Conservation (phyloP, 1,284 basidiomycete species). For the Ustilago cynodontis region DNA sequence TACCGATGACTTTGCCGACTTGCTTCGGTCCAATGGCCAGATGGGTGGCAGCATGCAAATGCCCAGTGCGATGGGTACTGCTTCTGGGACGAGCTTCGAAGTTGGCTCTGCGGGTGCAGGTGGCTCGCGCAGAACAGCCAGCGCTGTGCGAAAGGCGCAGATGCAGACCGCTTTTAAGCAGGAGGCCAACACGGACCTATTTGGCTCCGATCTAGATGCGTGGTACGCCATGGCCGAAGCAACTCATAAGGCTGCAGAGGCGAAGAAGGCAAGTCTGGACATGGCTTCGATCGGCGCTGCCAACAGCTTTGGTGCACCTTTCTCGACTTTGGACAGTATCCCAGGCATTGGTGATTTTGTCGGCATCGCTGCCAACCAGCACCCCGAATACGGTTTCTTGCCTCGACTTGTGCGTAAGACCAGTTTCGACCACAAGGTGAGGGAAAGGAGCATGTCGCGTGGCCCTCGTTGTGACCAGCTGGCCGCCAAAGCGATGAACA, state of each 20-base stretch:
- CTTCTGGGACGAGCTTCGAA: slow-evolving; percentile 16
- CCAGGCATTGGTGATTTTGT: slow-evolving; percentile 67
- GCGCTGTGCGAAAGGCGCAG: slow-evolving; percentile 45
- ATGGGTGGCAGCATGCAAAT: slow-evolving; percentile 12
- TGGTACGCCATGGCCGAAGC: slow-evolving; percentile 37
- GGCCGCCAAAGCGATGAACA: slow-evolving; percentile 45
- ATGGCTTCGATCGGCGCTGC: slow-evolving; percentile 64
- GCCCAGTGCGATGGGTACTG: slow-evolving; percentile 11
- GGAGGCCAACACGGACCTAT: slow-evolving; percentile 62
- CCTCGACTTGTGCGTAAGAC: slow-evolving; percentile 68
- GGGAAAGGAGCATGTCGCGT: slow-evolving; percentile 63
- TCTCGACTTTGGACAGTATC: slow-evolving; percentile 65
- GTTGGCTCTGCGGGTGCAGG: slow-evolving; percentile 21
- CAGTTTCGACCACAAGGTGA: slow-evolving; percentile 69
- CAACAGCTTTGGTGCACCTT: slow-evolving; percentile 55
- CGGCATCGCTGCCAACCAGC: slow-evolving; percentile 65
- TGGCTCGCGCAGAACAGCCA: slow-evolving; percentile 28
- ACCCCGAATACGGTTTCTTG: slow-evolving; percentile 69
- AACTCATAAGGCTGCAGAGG: slow-evolving; percentile 20
- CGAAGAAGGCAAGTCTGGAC: slow-evolving; percentile 52
- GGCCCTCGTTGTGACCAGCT: slow-evolving; percentile 52
- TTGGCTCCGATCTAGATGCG: slow-evolving; percentile 50
- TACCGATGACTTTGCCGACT: slow-evolving; percentile 36
- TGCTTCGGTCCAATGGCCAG: slow-evolving; percentile 28
- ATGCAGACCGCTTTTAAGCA: slow-evolving; percentile 61